Conservation (phyloP, 805 yeast species). For the Wickerhamiella slavikovae region DNA sequence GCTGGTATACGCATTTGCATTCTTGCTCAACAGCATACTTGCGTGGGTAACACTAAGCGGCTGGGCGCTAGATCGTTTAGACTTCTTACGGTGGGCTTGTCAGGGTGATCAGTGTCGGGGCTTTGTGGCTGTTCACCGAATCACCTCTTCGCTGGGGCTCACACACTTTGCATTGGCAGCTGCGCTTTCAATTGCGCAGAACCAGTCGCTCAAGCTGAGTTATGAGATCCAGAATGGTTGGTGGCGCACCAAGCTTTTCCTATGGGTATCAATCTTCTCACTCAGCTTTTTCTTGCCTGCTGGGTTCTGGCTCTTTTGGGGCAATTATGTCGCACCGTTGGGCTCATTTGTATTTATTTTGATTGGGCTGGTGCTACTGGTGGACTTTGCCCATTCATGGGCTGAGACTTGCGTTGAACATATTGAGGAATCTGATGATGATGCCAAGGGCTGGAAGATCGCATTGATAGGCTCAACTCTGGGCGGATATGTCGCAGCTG, state of each 20-base stretch:
- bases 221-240: conserved; percentile 75
- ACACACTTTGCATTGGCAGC: conserved; percentile 55
- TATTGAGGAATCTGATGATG: conserved; percentile 57
- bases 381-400: conserved; percentile 97
- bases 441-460: conserved; percentile 48
- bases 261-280: conserved; percentile 35
- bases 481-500: conserved; percentile 56
- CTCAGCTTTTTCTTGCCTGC: conserved; percentile 70
- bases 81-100: conserved; percentile 51
- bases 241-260: conserved; percentile 61
- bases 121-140: conserved; percentile 81
- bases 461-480: conserved; percentile 73
- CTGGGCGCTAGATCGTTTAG: conserved; percentile 53
- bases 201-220: conserved; percentile 42
- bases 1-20: conserved; percentile 60
- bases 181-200: conserved; percentile 35
- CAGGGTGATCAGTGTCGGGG: conserved; percentile 75
- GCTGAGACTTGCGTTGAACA: conserved; percentile 87
- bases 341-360: conserved; percentile 72
- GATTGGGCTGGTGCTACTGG: conserved; percentile 73
- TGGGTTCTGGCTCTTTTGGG: conserved; percentile 68
- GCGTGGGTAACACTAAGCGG: conserved; percentile 90
- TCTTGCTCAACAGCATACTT: conserved; percentile 55
- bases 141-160: conserved; percentile 71
- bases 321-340: conserved; percentile 70